Base-by-base conservation (phyloP, 352 stramenopile genomes). In the Phytophthora nicotianae region DNA sequence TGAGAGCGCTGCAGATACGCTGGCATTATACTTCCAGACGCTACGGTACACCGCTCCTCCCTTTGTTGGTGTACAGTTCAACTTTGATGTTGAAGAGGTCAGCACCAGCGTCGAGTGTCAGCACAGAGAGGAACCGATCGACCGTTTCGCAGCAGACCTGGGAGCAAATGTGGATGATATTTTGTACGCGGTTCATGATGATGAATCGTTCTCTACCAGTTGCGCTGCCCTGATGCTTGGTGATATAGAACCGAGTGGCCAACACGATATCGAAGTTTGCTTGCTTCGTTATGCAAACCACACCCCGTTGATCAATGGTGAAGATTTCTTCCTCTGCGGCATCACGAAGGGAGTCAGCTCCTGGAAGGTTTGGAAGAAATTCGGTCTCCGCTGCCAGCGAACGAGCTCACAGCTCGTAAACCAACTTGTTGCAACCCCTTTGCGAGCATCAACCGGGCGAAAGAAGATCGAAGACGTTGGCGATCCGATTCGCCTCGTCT, bases 231-330 rank as follows among this genome's bases (percentile, higher is more conserved):
- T 86, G 13, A 52, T 88, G 68, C 40, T 75, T 27, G 58, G 67
- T 0, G 58, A 74, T 37, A 53, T 53, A 9, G 50, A 59, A 8
- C 40, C 23, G 7, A 27, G 14, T 29, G 29, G 48, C 13, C 58
- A 65, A 38, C 58, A 13, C n/a, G 52, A 68, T 13, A 74, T 95
- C 8, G 68, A 88, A 13, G 76, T 93, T 42, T 82, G 79, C 29
- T 37, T 95, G 24, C 57, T 92, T 17, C 83, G 86, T 10, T 95
- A 83, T 32, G 80, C 74, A 33, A 95, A 95, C 24, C 83, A 95
- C 58, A 67, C 86, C 1, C 86, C 86, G 6, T 50, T 95, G 13
- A 42, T 93, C 48, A 87, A 77, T 38, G 49, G 61, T 3, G 80
- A 89, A 8, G 81, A 90, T 40, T 68, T 92, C 4, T 79, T 72